Conservation (phyloP, 2,329 filamentous ascomycete genomes). For the Zasmidium cellare region DNA sequence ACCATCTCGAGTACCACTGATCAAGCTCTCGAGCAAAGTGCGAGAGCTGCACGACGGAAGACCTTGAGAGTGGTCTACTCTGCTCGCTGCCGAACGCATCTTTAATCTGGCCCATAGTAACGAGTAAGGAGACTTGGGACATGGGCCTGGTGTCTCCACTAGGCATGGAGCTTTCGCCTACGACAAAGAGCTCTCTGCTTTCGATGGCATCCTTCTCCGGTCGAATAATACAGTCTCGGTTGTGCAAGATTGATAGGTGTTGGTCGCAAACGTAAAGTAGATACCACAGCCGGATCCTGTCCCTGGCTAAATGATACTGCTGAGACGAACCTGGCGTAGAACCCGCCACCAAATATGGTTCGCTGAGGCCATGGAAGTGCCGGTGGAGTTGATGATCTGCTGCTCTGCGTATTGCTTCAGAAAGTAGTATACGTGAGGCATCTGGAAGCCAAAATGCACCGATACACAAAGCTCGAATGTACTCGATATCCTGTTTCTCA, state of each 20-base stretch:
- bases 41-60: conserved; percentile 54
- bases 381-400: conserved; percentile 40
- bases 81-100: conserved; percentile 58
- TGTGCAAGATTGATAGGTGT: conserved; percentile 64
- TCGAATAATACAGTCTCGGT: conserved; percentile 56
- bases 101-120: conserved; percentile 57
- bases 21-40: conserved; percentile 45
- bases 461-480: conserved; percentile 60
- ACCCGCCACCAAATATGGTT: conserved; percentile 1
- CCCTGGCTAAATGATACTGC: conserved; percentile 40
- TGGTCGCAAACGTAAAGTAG: conserved; percentile 66
- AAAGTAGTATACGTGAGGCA: conserved; percentile 62
- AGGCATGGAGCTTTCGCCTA: conserved; percentile 46
- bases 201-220: conserved; percentile 59
- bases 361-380: conserved; percentile 7
- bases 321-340: conserved; percentile 30
- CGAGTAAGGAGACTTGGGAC: conserved; percentile 59
- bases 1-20: conserved; percentile 45
- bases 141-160: conserved; percentile 58
- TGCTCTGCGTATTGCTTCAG: conserved; percentile 53
- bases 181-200: conserved; percentile 59
- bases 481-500: conserved; percentile 57
- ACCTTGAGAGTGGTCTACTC: conserved; percentile 52
- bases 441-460: conserved; percentile 65
- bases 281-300: conserved; percentile 62